Evolutionary conservation across 495 filamentous ascomycete genomes (phyloP).

Genomic region (Apiosordaria backusii): DNA sequence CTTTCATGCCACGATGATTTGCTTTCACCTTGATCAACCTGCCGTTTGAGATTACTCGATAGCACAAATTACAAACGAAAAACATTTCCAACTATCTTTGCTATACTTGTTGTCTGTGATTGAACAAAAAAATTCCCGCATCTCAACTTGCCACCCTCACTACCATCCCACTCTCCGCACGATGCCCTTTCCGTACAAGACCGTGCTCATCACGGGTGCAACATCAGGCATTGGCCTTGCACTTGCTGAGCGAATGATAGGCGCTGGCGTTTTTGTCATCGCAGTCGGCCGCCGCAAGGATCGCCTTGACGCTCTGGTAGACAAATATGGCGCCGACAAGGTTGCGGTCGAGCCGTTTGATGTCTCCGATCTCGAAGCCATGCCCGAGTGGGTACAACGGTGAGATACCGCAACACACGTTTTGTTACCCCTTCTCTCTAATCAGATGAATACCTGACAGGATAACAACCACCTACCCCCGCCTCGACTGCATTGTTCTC

Average conservation of each 20-base stretch:
- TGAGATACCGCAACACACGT: conserved; percentile 17
- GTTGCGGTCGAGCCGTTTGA: conserved; percentile 55
- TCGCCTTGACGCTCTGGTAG: conserved; percentile 58
- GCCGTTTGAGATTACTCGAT: background rate
- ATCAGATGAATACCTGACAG: conserved; percentile 28
- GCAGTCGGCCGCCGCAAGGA: conserved; percentile 64
- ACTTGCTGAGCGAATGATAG: conserved; percentile 59
- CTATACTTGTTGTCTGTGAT: background rate
- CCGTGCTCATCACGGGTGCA: conserved; percentile 66
- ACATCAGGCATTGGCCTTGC: conserved; percentile 69
- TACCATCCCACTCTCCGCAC: too few relatives aligned
- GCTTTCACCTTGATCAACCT: background rate
- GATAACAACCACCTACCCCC: conserved; percentile 54
- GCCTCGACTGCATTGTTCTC: conserved; percentile 54
- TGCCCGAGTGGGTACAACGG: conserved; percentile 54
- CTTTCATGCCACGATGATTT: background rate
- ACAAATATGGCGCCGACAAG: conserved; percentile 56
- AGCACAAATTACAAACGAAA: background rate
- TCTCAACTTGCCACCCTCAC: background rate
- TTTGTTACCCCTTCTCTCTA: background rate
- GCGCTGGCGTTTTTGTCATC: conserved; percentile 58
- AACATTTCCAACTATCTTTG: background rate
- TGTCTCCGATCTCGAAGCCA: conserved; percentile 57
- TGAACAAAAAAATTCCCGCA: background rate
- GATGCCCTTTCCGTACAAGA: conserved; percentile 64